These are phyloP conservation scores for Colletotrichum coccodes DNA, from an alignment of 2,329 filamentous ascomycete genomes.

Conservation along the genomic window DNA sequence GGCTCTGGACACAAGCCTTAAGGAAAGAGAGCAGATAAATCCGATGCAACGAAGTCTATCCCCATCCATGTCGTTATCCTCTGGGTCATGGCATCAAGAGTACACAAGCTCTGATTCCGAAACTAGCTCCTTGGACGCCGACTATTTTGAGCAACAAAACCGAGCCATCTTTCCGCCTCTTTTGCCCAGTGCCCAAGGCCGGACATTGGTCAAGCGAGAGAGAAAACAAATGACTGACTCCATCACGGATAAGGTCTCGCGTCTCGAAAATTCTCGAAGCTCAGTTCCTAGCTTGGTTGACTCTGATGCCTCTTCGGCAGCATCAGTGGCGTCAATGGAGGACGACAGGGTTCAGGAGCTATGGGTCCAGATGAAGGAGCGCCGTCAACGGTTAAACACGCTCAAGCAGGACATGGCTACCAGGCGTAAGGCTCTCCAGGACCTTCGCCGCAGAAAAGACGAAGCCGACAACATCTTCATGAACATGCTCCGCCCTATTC, in stretches of 20 bases:
- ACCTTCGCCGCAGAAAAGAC: constrained; percentile 45
- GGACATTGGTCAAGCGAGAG: not conserved
- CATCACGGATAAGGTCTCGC: constrained; percentile 47
- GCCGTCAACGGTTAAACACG: constrained; percentile 40
- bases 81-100: constrained; percentile 10
- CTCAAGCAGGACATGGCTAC: constrained; percentile 45
- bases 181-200: constrained; percentile 24
- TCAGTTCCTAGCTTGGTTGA: constrained; percentile 26
- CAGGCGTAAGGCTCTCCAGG: constrained; percentile 43
- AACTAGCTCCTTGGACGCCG: constrained; percentile 15
- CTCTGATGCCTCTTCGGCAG: constrained; percentile 20
- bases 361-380: constrained; percentile 48
- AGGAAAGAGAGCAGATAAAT: not conserved
- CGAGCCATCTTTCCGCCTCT: constrained; percentile 25
- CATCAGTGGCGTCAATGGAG: not conserved
- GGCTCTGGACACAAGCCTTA: not conserved
- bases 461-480: constrained; percentile 53
- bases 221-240: constrained; percentile 38
- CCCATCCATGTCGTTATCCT: constrained; percentile 6
- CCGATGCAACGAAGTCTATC: not conserved
- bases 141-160: constrained; percentile 22
- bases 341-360: constrained; percentile 46
- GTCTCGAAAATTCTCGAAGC: constrained; percentile 41
- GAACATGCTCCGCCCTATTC: constrained; percentile 48
- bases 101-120: constrained; percentile 9